Evolutionary conservation across 805 yeast species (phyloP), one percentile per base, ranked within the genome.

Genomic region (Komagataella populi): DNA sequence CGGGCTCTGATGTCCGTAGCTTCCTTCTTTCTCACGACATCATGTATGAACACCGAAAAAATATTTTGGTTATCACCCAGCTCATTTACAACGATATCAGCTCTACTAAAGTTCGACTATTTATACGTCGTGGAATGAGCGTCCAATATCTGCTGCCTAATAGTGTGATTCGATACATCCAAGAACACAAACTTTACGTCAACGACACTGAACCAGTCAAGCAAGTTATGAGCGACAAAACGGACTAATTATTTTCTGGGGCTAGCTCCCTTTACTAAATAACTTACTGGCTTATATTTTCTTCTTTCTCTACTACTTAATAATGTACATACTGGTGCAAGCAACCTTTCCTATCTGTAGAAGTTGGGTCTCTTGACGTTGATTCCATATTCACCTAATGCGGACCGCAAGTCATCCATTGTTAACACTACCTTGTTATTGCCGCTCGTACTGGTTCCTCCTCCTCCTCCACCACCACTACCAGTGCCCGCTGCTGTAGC

Each of bases 21-120:
- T 93, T 93, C 73, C 69, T 93, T 61, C 72, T 93, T 55, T 81
- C 93, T 50, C 99, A 93, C 68, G 99, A 93, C 65, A 85, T 93
- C 60, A 89, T 93, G 96, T 93, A 90, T 65, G 96, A 91, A 68
- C 97, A 93, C 64, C 76, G 97, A 51, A 77, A 91, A 59, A 93
- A 93, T 64, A 91, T 93, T 50, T 72, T 93, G 60, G 96, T 91
- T 46, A 91, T 93, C 65, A 93, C 90, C 64, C 99, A 93, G 70
- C 77, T 93, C 62, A 93, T 93, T 57, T 93, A 93, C 70, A 93
- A 93, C 67, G 99, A 93, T 69, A 93, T 93, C 60, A 80, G 89
- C 20, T 89, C 97, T 1, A 93, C 99, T 0, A 93, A 93, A 66
- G 96, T 93, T 48, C 75, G 99, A 51, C 73, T 93, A 55, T 93